Conservation (phyloP, 2,329 filamentous ascomycete genomes). For the Claviceps africana region DNA sequence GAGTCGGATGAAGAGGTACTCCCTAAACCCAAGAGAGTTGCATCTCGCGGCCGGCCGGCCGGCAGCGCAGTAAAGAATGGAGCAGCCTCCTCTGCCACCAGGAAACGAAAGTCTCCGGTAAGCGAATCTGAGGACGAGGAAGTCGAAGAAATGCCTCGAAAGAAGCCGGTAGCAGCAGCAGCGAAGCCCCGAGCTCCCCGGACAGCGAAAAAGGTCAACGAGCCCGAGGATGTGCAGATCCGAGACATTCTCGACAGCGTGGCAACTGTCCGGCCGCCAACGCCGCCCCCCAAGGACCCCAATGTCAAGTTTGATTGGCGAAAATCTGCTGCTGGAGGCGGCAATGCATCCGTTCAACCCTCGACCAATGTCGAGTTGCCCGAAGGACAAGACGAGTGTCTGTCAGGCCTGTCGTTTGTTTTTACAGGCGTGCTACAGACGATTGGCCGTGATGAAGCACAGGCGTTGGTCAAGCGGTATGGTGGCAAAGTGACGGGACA, state of each 20-base stretch:
- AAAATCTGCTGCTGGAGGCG: slow-evolving; percentile 42
- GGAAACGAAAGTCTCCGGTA: slow-evolving; percentile 46
- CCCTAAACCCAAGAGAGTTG: slow-evolving; percentile 45
- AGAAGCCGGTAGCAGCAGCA: slow-evolving; percentile 36
- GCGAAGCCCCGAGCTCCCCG: slow-evolving; percentile 45
- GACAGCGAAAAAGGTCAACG: slow-evolving; percentile 50
- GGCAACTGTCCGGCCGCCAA: slow-evolving; percentile 66
- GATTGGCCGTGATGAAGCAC: slow-evolving; percentile 71
- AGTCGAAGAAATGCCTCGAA: slow-evolving; percentile 40
- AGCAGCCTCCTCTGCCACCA: slow-evolving; percentile 21
- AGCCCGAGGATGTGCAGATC: slow-evolving; percentile 52
- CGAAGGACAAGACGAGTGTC: slow-evolving; percentile 72
- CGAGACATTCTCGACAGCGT: slow-evolving; percentile 82
- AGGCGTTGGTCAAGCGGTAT: slow-evolving; percentile 78
- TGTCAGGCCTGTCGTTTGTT: slow-evolving; percentile 81
- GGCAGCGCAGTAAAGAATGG: slow-evolving; percentile 16
- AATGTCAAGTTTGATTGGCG: slow-evolving; percentile 70
- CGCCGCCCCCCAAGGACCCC: slow-evolving; percentile 60
- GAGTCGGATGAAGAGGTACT: slow-evolving; percentile 57
- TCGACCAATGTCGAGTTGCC: slow-evolving; percentile 59
- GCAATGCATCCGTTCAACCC: slow-evolving; percentile 46
- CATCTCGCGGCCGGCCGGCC: slow-evolving; percentile 25
- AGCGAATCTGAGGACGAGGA: slow-evolving; percentile 43
- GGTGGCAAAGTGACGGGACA: slow-evolving; percentile 78
- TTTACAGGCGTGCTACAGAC: slow-evolving; percentile 81